Conservation (phyloP, 2,329 filamentous ascomycete genomes). For the Cladosporium phlei region DNA sequence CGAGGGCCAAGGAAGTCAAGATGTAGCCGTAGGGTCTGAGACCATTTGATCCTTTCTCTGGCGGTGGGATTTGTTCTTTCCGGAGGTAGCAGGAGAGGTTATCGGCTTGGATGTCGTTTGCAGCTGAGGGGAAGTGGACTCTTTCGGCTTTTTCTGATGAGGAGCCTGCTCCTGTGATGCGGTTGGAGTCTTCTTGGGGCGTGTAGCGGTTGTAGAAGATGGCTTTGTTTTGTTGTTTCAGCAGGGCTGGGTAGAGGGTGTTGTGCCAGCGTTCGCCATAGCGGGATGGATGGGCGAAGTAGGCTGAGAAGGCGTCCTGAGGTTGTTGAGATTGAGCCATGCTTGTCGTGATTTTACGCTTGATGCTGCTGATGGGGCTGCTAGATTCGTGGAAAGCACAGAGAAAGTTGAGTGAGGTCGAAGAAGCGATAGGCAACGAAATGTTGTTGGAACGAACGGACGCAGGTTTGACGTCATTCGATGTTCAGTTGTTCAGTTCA, state of each 20-base stretch:
- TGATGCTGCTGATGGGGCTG: no score
- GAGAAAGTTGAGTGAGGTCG: no score
- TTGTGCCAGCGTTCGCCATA: conserved; percentile 25
- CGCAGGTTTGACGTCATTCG: no score
- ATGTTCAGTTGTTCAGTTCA: no score
- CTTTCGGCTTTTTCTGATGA: neutral
- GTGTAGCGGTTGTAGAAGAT: conserved; percentile 28
- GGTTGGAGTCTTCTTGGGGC: conserved; percentile 14
- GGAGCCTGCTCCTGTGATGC: conserved; percentile 5
- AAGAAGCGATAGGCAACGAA: no score
- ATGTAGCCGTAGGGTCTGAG: conserved; percentile 30
- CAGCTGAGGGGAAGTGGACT: conserved; percentile 1
- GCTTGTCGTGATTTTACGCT: no score
- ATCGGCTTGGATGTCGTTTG: conserved; percentile 9
- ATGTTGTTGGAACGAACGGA: no score
- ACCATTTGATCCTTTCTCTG: conserved; percentile 14
- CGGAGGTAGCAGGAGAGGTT: conserved; percentile 1
- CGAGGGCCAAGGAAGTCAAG: conserved; percentile 33
- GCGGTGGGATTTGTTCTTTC: conserved; percentile 21
- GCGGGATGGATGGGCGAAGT: no score
- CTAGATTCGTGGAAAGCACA: no score
- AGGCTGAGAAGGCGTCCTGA: no score
- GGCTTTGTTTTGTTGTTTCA: conserved; percentile 23
- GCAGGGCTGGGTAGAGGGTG: conserved; percentile 25
- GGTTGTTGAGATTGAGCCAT: no score